Evolutionary conservation across 768 basidiomycete species (phyloP).

Genomic region (Boletus rubroflammeus): DNA sequence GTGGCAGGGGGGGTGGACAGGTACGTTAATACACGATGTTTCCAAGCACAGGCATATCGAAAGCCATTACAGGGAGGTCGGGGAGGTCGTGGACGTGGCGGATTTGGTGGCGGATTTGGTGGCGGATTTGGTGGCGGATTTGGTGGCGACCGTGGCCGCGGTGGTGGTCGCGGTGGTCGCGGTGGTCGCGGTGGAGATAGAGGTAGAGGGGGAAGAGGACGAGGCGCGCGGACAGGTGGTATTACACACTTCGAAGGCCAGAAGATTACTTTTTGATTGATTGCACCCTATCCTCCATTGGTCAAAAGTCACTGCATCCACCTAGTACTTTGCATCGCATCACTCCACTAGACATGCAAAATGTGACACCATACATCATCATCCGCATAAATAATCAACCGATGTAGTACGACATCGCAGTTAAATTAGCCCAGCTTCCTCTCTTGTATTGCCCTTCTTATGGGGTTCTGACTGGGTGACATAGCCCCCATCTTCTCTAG

Average conservation of each 20-base stretch:
- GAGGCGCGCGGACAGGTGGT: constrained; percentile 51
- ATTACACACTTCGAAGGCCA: constrained; percentile 49
- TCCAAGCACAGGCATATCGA: not conserved
- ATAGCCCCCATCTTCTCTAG: constrained; percentile 75
- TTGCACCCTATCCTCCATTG: not conserved
- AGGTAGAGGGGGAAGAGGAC: constrained; percentile 33
- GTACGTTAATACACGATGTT: constrained; percentile 30
- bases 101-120: constrained; percentile 26
- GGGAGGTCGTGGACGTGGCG: constrained; percentile 31
- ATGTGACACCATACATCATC: not conserved
- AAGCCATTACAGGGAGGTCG: constrained; percentile 28
- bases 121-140: constrained; percentile 32
- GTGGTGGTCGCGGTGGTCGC: constrained; percentile 41
- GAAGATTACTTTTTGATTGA: constrained; percentile 45
- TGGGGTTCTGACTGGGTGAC: constrained; percentile 62
- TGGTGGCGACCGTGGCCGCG: constrained; percentile 35
- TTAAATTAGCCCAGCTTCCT: constrained; percentile 10
- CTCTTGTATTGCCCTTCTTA: constrained; percentile 60
- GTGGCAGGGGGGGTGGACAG: constrained; percentile 48
- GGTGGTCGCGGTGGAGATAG: constrained; percentile 42
- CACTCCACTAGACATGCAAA: not conserved
- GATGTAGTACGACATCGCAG: not conserved
- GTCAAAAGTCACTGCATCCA: not conserved
- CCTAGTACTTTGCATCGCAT: not conserved
- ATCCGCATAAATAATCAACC: not conserved